Evolutionary conservation across 257 asterid genomes (phyloP), one percentile per base, ranked within the genome.

Genomic region (Solanum boliviense): DNA sequence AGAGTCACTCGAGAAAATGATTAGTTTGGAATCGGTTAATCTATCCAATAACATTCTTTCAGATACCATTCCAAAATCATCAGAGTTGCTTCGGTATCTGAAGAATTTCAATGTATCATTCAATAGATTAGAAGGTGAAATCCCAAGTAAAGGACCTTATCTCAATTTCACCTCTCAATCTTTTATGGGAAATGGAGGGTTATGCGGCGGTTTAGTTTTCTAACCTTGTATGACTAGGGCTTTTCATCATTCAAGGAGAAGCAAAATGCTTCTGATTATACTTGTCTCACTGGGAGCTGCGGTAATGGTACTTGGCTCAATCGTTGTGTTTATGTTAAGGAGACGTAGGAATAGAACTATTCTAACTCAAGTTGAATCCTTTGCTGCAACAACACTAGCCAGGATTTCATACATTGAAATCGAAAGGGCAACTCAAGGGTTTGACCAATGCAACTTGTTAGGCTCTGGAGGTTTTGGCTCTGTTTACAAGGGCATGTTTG

Each of bases 141-240:
- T 92, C 21, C 93, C 94, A 21, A 86, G 34, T 27, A 88, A 88
- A 35, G 92, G 94, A 27, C 83, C 86, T 38, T 92, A 89, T 74
- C 35, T 88, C 6, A 91, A 88, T 56, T 90, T 91, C 25, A 88
- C 93, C 12, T 68, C 86, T 68, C 87, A 71, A 38, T 86, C 90
- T 78, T 91, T 88, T 56, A 25, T 65, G 10, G 91, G 90, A 52
- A 86, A 88, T 75, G 7, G 36, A 48, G 90, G 35, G 25, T 76
- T 90, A 21, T 91, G 93, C 13, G 89, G 91, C 32, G 36, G 58
- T 74, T 56, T 83, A 2, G 23, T 23, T n/a, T 74, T 76, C 23
- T 35, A 1, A 23, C 60, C 84, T 38, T 76, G 84, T 76, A 6
- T 11, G 23, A 12, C 23, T 23, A 23, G 48, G 10, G 2, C 18